Evolutionary conservation across 169 alveolate species (phyloP).

Genomic region (Babesia microti): DNA sequence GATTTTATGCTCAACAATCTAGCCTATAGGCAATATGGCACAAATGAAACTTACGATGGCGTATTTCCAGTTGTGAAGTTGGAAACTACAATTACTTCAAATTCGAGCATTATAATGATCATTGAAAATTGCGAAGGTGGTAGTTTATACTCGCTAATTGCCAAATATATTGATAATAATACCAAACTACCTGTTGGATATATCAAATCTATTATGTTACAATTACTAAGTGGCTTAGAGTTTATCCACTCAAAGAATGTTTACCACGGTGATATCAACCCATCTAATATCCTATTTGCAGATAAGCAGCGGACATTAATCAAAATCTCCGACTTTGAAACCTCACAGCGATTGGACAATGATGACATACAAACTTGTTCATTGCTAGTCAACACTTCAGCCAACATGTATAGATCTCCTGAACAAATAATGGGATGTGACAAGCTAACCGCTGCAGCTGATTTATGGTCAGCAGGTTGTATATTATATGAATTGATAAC

Average conservation of each 20-base stretch:
- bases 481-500: constrained; percentile 47
- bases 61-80: constrained; percentile 3
- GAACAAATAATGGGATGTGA: constrained; percentile 3
- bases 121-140: constrained; percentile 20
- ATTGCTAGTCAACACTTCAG: too few species aligned
- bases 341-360: constrained; percentile 6
- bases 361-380: too few species aligned
- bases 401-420: constrained; percentile 12
- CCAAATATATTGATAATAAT: constrained; percentile 1
- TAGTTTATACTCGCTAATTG: constrained; percentile 2
- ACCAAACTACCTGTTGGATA: neutral
- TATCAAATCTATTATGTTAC: constrained; percentile 2
- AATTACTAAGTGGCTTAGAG: constrained; percentile 5
- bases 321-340: constrained; percentile 17
- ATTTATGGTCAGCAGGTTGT: constrained; percentile 51
- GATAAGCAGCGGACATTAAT: neutral
- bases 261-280: constrained; percentile 19
- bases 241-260: constrained; percentile 1
- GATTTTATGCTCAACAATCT: too few species aligned
- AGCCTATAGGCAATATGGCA: too few species aligned
- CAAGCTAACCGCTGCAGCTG: constrained; percentile 5
- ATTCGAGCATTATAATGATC: constrained; percentile 1
- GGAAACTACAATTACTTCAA: neutral
- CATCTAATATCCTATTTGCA: constrained; percentile 10
- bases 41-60: too few species aligned